A percentile compares a stretch with the other conserved stretches of the same genome.
Conservation (phyloP, 2,329 filamentous ascomycete species). For the Falciphora oryzae region DNA sequence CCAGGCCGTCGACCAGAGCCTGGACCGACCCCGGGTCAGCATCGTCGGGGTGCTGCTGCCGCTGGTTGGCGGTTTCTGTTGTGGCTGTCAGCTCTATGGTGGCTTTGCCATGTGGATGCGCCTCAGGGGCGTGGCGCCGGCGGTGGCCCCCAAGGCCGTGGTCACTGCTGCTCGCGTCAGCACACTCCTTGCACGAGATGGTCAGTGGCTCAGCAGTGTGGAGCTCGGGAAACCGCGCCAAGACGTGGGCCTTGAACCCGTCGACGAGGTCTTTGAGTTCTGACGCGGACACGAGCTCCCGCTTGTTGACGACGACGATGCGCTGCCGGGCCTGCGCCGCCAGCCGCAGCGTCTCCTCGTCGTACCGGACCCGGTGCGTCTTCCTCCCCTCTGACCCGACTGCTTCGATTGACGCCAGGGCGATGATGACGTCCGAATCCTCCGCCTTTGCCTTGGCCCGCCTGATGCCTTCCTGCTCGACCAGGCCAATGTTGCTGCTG, state of each 20-base stretch:
- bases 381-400: conserved; percentile 16
- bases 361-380: conserved; percentile 41
- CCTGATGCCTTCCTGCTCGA: conserved; percentile 88
- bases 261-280: conserved; percentile 32
- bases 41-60: neutral
- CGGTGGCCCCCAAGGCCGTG: neutral
- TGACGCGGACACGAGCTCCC: conserved; percentile 38
- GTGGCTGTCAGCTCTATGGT: neutral
- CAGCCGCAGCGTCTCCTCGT: conserved; percentile 49
- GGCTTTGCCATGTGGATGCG: neutral
- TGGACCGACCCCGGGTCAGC: conserved; percentile 61
- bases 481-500: conserved; percentile 52
- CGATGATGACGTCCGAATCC: conserved; percentile 80
- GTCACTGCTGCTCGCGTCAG: conserved; percentile 9
- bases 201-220: conserved; percentile 36
- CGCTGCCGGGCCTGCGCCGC: conserved; percentile 42
- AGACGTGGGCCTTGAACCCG: conserved; percentile 28
- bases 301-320: conserved; percentile 59
- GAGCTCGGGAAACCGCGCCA: conserved; percentile 34
- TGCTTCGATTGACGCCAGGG: conserved; percentile 68
- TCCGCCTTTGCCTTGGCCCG: conserved; percentile 75
- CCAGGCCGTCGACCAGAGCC: conserved; percentile 59
- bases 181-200: conserved; percentile 64
- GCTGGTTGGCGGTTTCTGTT: neutral
- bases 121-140: neutral